These are phyloP conservation scores for Rhipidocladum racemiflorum DNA, from an alignment of 176 grass and related monocot species.

Conservation along the genomic window DNA sequence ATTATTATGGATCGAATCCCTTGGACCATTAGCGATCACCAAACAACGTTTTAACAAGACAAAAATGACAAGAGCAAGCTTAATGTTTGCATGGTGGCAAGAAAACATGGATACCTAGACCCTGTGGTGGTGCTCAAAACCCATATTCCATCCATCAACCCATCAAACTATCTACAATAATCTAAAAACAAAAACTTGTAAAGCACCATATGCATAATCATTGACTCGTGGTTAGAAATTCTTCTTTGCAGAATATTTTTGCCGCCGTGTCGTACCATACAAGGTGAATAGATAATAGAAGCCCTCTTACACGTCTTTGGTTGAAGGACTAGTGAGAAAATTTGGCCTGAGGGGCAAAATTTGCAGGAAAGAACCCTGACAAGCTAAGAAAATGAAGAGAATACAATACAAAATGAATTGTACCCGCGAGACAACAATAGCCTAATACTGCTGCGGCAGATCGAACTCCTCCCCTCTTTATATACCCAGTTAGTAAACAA, in stretches of 20 bases:
- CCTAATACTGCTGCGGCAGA: neutral
- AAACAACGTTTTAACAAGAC: too few relatives aligned
- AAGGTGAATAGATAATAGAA: neutral
- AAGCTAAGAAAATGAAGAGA: neutral
- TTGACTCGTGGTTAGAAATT: neutral
- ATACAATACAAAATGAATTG: neutral
- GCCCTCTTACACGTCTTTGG: neutral
- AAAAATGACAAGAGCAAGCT: too few relatives aligned
- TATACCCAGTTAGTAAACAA: conserved; percentile 21
- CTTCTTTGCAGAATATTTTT: neutral
- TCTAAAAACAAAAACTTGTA: neutral
- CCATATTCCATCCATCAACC: neutral
- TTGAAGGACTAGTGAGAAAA: neutral
- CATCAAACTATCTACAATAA: neutral
- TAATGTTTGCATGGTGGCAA: too few relatives aligned
- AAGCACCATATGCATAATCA: neutral
- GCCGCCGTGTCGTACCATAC: neutral
- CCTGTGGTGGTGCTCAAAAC: neutral
- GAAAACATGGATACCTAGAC: neutral
- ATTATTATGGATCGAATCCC: too few relatives aligned
- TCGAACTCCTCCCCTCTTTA: neutral
- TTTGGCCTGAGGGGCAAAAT: neutral
- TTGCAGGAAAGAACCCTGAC: neutral
- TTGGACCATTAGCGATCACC: too few relatives aligned
- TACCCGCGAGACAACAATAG: neutral